These are phyloP conservation scores for Flaveria trinervia DNA, from an alignment of 129 eudicot species.

Conservation along the genomic window DNA sequence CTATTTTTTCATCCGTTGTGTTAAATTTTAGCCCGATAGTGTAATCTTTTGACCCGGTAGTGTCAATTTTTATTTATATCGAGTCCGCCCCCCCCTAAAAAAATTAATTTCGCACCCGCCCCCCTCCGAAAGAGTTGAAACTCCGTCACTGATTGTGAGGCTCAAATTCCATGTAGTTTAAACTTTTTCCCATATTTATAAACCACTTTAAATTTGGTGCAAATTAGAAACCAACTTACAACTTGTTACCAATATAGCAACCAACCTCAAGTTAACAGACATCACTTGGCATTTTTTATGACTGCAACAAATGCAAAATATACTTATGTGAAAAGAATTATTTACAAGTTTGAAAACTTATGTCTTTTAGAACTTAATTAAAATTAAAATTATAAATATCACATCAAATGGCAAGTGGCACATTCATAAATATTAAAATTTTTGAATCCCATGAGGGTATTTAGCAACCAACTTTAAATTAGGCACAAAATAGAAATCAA, in stretches of 20 bases:
- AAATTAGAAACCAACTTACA: background rate
- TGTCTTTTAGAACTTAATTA: background rate
- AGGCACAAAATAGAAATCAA: background rate
- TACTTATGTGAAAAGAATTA: background rate
- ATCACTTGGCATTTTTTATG: background rate
- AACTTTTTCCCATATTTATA: background rate
- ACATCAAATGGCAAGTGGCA: background rate
- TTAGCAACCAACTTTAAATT: background rate
- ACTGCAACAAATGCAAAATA: background rate
- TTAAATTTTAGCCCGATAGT: no score
- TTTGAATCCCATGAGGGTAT: background rate
- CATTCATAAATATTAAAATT: background rate
- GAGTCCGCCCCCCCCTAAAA: no score
- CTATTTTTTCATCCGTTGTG: no score
- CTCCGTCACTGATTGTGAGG: background rate
- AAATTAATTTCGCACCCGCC: no score
- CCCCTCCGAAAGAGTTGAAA: no score
- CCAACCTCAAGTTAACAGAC: background rate
- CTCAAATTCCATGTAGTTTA: background rate
- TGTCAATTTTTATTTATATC: no score
- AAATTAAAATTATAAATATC: background rate
- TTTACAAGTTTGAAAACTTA: background rate
- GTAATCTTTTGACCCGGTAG: no score
- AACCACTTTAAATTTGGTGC: background rate
- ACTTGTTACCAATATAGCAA: background rate